Conservation (phyloP, 78 protist genomes). For the Dictyostelium capitatum region DNA sequence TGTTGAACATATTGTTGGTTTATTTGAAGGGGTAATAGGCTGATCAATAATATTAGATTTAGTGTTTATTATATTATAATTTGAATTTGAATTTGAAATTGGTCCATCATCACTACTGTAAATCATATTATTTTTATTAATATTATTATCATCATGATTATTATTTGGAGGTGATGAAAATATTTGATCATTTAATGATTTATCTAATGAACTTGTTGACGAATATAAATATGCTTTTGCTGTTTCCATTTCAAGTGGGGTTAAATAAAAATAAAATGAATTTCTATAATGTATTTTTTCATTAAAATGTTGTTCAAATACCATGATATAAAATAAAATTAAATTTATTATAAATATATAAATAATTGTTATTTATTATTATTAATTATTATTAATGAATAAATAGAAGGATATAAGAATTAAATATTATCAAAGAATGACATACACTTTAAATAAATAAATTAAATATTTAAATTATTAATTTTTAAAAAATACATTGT, state of each 20-base stretch:
- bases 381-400: background rate
- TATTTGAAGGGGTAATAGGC: background rate
- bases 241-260: background rate
- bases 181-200: no score
- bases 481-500: no score
- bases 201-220: background rate
- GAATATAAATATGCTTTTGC: conserved; percentile 14
- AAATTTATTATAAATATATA: background rate
- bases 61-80: no score
- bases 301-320: background rate
- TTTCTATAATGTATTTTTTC: background rate
- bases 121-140: background rate
- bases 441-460: no score
- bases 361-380: no score
- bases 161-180: background rate
- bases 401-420: background rate
- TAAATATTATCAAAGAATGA: background rate
- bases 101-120: background rate
- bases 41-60: background rate
- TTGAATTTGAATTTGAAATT: no score
- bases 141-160: background rate
- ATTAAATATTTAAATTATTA: no score
- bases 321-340: background rate
- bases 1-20: background rate
- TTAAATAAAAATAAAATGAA: conserved; percentile 6